These are phyloP conservation scores for Boletus bicolor DNA, from an alignment of 768 basidiomycete genomes.

Conservation along the genomic window DNA sequence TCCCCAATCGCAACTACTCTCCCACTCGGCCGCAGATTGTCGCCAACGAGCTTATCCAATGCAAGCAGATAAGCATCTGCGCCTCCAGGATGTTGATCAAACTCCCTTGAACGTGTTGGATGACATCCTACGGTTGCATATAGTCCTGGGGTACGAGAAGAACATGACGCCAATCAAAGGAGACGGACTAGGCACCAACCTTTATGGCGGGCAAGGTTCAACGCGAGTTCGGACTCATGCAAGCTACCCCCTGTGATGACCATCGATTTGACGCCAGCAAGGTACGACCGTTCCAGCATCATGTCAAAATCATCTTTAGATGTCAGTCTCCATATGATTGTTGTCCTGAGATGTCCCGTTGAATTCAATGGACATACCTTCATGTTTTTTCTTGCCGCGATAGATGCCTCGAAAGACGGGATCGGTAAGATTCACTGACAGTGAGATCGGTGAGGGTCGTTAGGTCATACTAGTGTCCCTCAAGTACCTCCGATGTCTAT, in stretches of 20 bases:
- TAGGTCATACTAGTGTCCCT: neutral
- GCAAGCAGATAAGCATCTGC: slow-evolving; percentile 58
- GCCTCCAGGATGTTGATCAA: slow-evolving; percentile 54
- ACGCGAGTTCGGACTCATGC: slow-evolving; percentile 55
- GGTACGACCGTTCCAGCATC: slow-evolving; percentile 53
- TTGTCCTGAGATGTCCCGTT: neutral
- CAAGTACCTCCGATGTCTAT: slow-evolving; percentile 40
- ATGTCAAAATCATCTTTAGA: slow-evolving; percentile 57
- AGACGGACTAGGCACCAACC: slow-evolving; percentile 33
- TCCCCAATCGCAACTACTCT: slow-evolving; percentile 74
- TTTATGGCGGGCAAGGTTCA: slow-evolving; percentile 57
- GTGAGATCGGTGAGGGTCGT: neutral
- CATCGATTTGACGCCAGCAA: slow-evolving; percentile 64
- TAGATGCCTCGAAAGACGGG: slow-evolving; percentile 54
- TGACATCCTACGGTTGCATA: slow-evolving; percentile 80
- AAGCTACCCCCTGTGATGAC: slow-evolving; percentile 77
- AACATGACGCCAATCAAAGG: neutral
- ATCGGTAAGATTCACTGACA: slow-evolving; percentile 52
- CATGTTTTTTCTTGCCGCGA: slow-evolving; percentile 47
- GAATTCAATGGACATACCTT: slow-evolving; percentile 33
- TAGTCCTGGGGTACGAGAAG: slow-evolving; percentile 38
- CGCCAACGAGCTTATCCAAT: slow-evolving; percentile 51
- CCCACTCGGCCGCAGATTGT: slow-evolving; percentile 49
- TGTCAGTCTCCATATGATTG: neutral
- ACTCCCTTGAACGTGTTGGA: slow-evolving; percentile 71